Evolutionary conservation across 2,329 filamentous ascomycete species (phyloP).

Genomic region (Gremmenia infestans): DNA sequence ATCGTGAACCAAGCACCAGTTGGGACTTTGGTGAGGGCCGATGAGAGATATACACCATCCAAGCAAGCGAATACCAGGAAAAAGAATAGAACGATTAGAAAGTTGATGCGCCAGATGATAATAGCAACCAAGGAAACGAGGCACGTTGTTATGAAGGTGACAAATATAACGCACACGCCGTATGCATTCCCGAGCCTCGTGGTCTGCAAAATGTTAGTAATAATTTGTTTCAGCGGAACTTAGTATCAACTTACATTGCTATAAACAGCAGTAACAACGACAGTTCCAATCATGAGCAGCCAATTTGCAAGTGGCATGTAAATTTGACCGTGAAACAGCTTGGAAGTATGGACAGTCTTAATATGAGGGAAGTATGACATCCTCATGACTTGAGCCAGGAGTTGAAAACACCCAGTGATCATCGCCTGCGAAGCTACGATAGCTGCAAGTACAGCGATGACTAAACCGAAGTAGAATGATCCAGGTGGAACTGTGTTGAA

Average conservation of each 20-base stretch:
- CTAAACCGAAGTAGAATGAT: conserved; percentile 61
- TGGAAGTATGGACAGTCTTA: conserved; percentile 66
- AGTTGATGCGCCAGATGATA: conserved; percentile 63
- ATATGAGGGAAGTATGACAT: conserved; percentile 69
- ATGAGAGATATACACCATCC: conserved; percentile 66
- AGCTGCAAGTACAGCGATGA: conserved; percentile 64
- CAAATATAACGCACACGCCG: conserved; percentile 74
- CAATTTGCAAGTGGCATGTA: conserved; percentile 75
- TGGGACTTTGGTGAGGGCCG: conserved; percentile 67
- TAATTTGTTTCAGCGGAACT: background rate
- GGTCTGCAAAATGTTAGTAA: conserved; percentile 39
- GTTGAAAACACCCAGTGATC: conserved; percentile 69
- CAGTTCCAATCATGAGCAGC: conserved; percentile 69
- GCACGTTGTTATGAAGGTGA: conserved; percentile 72
- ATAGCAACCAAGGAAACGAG: conserved; percentile 69
- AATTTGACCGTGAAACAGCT: conserved; percentile 66
- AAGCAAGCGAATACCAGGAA: conserved; percentile 61
- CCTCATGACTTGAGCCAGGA: conserved; percentile 65
- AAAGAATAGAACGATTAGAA: conserved; percentile 53
- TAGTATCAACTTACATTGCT: conserved; percentile 49
- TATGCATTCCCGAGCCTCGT: conserved; percentile 69
- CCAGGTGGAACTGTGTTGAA: conserved; percentile 65
- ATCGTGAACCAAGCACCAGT: conserved; percentile 76
- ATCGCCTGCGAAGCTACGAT: conserved; percentile 76
- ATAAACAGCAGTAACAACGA: conserved; percentile 70